Evolutionary conservation across 768 basidiomycete genomes (phyloP), one percentile per base, ranked within the genome.

Genomic region (Scleroderma citrinum): DNA sequence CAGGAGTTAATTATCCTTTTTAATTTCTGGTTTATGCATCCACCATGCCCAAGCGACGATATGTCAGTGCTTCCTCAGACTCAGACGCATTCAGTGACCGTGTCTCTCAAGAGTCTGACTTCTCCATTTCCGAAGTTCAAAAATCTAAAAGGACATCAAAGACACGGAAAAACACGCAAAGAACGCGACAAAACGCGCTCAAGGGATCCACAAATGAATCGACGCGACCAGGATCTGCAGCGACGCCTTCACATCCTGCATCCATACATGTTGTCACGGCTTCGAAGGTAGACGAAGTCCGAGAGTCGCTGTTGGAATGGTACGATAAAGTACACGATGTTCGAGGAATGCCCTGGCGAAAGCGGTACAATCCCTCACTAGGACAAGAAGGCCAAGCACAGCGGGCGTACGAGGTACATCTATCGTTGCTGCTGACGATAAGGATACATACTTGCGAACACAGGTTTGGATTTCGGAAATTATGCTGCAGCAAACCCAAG

Each of bases 401-500:
- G 65, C 71, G 92, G 42, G 94, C 92, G 7, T 96, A 98, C 60
- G 92, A 96, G 77, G 93, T 92, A 59, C 48, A 74, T 49, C 16
- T n/a, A 10, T 13, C 17, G 10, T 46, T 20, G 10, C 12, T 44
- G 11, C 24, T 51, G 14, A 38, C 8, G 7, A 14, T 36, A 20
- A 17, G 5, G 24, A 16, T n/a, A 42, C 16, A 16, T n/a, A 42
- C 16, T 31, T 39, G 29, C 43, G 17, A 34, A 39, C 26, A 29
- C 26, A 88, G 88, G 87, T 92, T 21, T 91, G 89, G 87, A 76
- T 92, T 20, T 89, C 85, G 13, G 92, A 97, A 69, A 84, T 96
- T 49, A 96, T 96, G 94, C 75, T 94, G 2, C 94, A 98, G 66
- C 94, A 98, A 67, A 97, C 94, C 0, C 92, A 95, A 64, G 93